Conservation (phyloP, 2,329 filamentous ascomycete species). For the Dothistroma pini region DNA sequence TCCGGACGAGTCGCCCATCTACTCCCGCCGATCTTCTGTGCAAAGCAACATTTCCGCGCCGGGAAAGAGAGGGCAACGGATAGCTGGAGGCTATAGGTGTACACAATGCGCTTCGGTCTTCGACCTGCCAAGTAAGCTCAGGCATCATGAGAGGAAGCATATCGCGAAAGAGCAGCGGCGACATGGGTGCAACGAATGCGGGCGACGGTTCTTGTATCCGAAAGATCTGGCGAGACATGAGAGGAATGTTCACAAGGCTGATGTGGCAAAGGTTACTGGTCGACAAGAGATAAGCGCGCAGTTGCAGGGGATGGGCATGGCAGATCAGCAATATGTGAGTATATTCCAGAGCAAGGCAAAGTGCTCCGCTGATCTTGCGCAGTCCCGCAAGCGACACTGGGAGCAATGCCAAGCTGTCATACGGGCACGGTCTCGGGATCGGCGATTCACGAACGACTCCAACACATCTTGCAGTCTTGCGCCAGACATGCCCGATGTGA, state of each 20-base stretch:
- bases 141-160: slow-evolving; percentile 10
- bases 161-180: slow-evolving; percentile 3
- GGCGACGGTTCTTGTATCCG: slow-evolving; percentile 5
- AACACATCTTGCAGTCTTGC: not conserved
- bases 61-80: not conserved
- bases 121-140: slow-evolving; percentile 6
- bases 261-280: not conserved
- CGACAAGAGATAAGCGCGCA: not conserved
- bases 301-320: not conserved
- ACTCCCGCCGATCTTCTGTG: not conserved
- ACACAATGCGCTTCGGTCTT: slow-evolving; percentile 2
- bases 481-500: not conserved
- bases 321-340: not conserved
- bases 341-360: no score
- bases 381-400: not conserved
- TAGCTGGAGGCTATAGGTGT: slow-evolving; percentile 5
- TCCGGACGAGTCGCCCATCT: not conserved
- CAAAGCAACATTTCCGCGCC: not conserved
- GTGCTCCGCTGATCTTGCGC: not conserved
- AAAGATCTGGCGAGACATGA: slow-evolving; percentile 9
- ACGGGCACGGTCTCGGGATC: not conserved
- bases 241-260: slow-evolving; percentile 1
- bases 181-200: slow-evolving; percentile 6
- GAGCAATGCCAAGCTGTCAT: not conserved
- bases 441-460: not conserved